Evolutionary conservation across 257 asterid genomes (phyloP), one percentile per base, ranked within the genome.

Genomic region (Solanum arcanum): DNA sequence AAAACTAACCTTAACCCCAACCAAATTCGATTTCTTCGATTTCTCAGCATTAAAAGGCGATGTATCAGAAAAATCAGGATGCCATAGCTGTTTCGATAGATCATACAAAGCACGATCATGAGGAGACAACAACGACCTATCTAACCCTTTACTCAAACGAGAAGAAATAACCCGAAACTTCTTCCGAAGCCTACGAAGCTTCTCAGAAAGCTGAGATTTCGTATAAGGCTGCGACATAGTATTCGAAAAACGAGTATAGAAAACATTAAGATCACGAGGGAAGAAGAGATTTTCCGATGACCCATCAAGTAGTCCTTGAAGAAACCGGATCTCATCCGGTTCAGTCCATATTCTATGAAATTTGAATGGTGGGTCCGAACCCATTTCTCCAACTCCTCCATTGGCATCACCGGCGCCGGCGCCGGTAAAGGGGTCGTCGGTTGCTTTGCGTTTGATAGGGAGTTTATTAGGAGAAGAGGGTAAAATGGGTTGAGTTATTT

Each of bases 291-390:
- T 89, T 18, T 89, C 90, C 25, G 91, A 89, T 47, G 92, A 18
- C 27, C 89, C 91, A 52, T 93, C 92, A 86, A 94, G 87, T 3
- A 96, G 92, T 86, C 94, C 96, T 88, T 91, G 94, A 29, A 94
- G 78, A 87, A 96, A 94, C 29, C 96, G 95, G 93, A 94, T 94
- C 94, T 96, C 98, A 91, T 96, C 98, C 69, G 94, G 93, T 33
- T 96, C 98, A 84, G 96, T 94, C 98, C 98, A 94, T 87, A 96
- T 95, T 37, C 98, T 90, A 74, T 94, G 98, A 92, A 92, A 94
- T 83, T 96, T 94, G 92, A 94, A 93, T 41, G 96, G 95, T 37
- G 98, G 86, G 86, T 41, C 82, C 4, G 89, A 27, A 29, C 73
- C 70, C 77, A 20, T 33, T 31, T 33, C 77, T 7, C 44, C 44